A percentile compares a stretch with the other conserved stretches of the same genome.
phyloP scores from a whole-genome alignment of 2,329 filamentous ascomycete species.

The Pyrenochaeta sp. region DNA sequence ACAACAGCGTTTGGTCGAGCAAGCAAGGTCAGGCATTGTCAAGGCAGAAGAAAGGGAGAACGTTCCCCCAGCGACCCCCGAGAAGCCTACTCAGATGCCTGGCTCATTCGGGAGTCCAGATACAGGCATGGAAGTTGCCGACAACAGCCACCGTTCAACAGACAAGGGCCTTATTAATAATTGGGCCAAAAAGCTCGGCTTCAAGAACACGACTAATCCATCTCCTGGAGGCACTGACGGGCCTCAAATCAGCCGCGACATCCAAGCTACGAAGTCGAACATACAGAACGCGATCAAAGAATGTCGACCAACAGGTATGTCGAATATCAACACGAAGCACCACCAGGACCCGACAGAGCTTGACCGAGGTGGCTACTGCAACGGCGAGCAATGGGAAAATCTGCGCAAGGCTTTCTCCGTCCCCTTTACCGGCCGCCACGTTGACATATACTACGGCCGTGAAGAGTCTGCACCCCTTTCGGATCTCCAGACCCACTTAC shows the following conservation, averaged over 20 bases:
- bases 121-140: conserved; percentile 36
- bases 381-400: conserved; percentile 49
- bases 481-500: conserved; percentile 37
- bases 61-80: conserved; percentile 35
- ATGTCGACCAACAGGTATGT: conserved; percentile 44
- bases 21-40: conserved; percentile 34
- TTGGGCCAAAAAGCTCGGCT: conserved; percentile 49
- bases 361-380: conserved; percentile 49
- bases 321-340: conserved; percentile 44
- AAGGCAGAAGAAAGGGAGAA: conserved; percentile 23
- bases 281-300: conserved; percentile 50
- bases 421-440: conserved; percentile 42
- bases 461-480: conserved; percentile 36
- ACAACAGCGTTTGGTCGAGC: conserved; percentile 53
- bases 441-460: conserved; percentile 48
- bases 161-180: conserved; percentile 45
- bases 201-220: conserved; percentile 37
- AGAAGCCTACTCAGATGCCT: conserved; percentile 44
- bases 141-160: conserved; percentile 28
- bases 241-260: conserved; percentile 45
- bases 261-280: conserved; percentile 46
- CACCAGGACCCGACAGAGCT: conserved; percentile 50
- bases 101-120: conserved; percentile 50
- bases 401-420: conserved; percentile 48
- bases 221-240: conserved; percentile 34